phyloP scores from a whole-genome alignment of 78 protist genomes.

The Dictyostelium intermedium region DNA sequence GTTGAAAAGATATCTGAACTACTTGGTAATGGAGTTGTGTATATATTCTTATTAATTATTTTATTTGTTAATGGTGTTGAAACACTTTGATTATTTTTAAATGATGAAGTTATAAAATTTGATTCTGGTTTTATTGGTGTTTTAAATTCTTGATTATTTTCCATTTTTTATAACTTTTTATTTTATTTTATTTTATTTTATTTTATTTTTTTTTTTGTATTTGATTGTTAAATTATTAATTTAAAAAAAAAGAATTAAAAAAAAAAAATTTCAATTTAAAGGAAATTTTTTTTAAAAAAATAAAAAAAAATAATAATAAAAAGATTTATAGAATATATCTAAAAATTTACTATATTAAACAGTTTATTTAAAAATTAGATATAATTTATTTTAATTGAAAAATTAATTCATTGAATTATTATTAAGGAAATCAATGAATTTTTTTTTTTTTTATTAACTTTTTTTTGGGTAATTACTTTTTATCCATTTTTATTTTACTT shows the following conservation, averaged over 20 bases:
- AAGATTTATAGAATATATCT: neutral
- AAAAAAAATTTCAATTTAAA: neutral
- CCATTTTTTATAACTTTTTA: neutral
- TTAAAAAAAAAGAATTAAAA: neutral
- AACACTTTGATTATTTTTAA: neutral
- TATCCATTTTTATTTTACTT: neutral
- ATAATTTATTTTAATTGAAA: neutral
- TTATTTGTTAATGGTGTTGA: neutral
- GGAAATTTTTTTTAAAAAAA: neutral
- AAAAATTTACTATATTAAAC: neutral
- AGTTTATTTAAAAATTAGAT: neutral
- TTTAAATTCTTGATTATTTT: neutral
- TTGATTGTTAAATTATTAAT: too few relatives aligned
- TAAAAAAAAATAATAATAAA: neutral
- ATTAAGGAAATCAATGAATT: neutral
- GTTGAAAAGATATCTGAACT: neutral
- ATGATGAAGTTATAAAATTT: neutral
- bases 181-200: neutral
- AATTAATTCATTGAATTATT: neutral
- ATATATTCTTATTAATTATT: neutral
- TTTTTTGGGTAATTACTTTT: neutral
- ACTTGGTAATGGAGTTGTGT: neutral
- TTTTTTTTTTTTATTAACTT: neutral
- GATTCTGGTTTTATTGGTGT: neutral
- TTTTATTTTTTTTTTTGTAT: neutral